A percentile compares a stretch with the other conserved stretches of the same genome.
These are phyloP conservation scores for Naganishia sp. DNA, from an alignment of 1,284 basidiomycete genomes.

Conservation along the genomic window DNA sequence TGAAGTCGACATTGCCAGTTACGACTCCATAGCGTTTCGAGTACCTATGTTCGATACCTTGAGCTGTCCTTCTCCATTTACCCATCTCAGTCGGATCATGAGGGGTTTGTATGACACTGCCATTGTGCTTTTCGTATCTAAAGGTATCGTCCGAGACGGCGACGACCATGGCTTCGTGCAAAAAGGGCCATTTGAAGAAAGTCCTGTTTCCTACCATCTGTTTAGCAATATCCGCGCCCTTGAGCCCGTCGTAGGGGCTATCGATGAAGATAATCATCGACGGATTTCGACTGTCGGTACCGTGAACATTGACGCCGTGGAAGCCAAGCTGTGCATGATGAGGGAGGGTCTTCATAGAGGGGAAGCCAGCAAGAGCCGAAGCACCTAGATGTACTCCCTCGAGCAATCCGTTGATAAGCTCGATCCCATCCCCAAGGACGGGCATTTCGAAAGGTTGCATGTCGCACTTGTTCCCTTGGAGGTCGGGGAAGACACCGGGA, in stretches of 20 bases:
- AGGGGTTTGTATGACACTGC: slow-evolving; percentile 68
- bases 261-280: slow-evolving; percentile 87
- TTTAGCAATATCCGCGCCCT: slow-evolving; percentile 71
- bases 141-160: slow-evolving; percentile 85
- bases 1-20: slow-evolving; percentile 74
- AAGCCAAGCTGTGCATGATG: slow-evolving; percentile 73
- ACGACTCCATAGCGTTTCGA: slow-evolving; percentile 88
- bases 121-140: slow-evolving; percentile 72
- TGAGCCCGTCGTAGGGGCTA: slow-evolving; percentile 69
- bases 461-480: slow-evolving; percentile 76
- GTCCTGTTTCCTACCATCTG: slow-evolving; percentile 74
- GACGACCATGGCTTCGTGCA: slow-evolving; percentile 85
- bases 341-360: slow-evolving; percentile 85
- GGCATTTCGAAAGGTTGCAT: slow-evolving; percentile 84
- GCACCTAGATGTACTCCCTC: slow-evolving; percentile 86
- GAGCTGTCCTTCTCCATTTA: slow-evolving; percentile 74
- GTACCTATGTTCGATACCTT: slow-evolving; percentile 78
- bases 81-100: slow-evolving; percentile 67
- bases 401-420: slow-evolving; percentile 81
- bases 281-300: slow-evolving; percentile 83
- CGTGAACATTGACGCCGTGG: slow-evolving; percentile 93
- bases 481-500: slow-evolving; percentile 89
- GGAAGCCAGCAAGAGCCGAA: slow-evolving; percentile 90
- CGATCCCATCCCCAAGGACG: slow-evolving; percentile 74
- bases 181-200: slow-evolving; percentile 90